phyloP scores from a whole-genome alignment of 179 eudicot genomes.

The Pouteria campechiana region DNA sequence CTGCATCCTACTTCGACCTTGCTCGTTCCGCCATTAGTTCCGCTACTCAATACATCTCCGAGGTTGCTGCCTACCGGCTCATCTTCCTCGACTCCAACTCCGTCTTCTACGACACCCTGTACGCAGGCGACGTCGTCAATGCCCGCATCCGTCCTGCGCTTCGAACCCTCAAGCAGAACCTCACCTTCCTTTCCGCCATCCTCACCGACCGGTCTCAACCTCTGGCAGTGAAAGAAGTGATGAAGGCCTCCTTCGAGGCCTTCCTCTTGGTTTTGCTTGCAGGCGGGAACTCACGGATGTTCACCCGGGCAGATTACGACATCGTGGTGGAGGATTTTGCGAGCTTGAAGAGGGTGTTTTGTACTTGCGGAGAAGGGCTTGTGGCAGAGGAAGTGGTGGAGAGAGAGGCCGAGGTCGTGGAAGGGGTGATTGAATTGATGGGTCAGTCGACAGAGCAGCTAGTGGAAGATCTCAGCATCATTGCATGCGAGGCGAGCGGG shows the following conservation, averaged over 20 bases:
- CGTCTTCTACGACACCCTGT: constrained; percentile 54
- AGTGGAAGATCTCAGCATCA: constrained; percentile 61
- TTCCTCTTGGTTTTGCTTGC: constrained; percentile 81
- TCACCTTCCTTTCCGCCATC: constrained; percentile 56
- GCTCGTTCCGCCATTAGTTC: constrained; percentile 42
- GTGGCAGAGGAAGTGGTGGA: constrained; percentile 59
- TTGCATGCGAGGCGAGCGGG: constrained; percentile 62
- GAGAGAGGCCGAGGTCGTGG: constrained; percentile 62
- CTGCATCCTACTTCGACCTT: constrained; percentile 53
- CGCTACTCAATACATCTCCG: constrained; percentile 53
- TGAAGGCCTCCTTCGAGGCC: constrained; percentile 84
- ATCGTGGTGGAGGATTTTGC: constrained; percentile 72
- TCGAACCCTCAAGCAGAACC: constrained; percentile 58
- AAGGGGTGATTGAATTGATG: constrained; percentile 76
- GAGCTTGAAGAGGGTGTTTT: constrained; percentile 50
- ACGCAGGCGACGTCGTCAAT: constrained; percentile 32
- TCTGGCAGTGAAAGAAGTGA: constrained; percentile 64
- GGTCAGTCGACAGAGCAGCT: constrained; percentile 69
- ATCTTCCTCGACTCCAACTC: constrained; percentile 71
- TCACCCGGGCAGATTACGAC: constrained; percentile 35
- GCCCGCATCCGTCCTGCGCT: constrained; percentile 56
- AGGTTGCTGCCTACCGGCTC: constrained; percentile 80
- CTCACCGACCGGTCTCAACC: constrained; percentile 69
- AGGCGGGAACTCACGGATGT: constrained; percentile 61
- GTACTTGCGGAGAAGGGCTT: constrained; percentile 48